Evolutionary conservation across 2,329 filamentous ascomycete genomes (phyloP).

Genomic region (Fusarium virguliforme): DNA sequence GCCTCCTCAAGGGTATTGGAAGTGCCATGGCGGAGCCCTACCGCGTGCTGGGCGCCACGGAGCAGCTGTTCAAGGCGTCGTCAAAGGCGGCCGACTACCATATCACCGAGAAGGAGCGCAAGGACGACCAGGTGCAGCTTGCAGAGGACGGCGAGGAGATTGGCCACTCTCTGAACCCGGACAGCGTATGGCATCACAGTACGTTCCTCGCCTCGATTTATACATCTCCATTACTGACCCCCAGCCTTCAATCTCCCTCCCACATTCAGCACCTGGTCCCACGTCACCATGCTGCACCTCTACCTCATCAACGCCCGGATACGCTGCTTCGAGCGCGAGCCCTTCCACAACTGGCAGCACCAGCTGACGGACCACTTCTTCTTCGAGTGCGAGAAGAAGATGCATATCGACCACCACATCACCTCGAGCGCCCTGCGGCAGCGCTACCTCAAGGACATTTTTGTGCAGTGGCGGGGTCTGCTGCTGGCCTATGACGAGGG

Average conservation of each 20-base stretch:
- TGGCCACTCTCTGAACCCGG: slow-evolving; percentile 63
- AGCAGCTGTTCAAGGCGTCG: slow-evolving; percentile 84
- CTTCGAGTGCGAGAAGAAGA: slow-evolving; percentile 87
- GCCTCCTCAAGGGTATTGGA: slow-evolving; percentile 56
- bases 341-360: slow-evolving; percentile 84
- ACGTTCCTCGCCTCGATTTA: slow-evolving; percentile 50
- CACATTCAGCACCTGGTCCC: slow-evolving; percentile 96
- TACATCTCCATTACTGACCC: not conserved
- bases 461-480: slow-evolving; percentile 91
- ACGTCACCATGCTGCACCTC: slow-evolving; percentile 96
- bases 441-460: slow-evolving; percentile 87
- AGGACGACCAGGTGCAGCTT: slow-evolving; percentile 77
- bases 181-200: slow-evolving; percentile 82
- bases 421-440: slow-evolving; percentile 72
- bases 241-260: slow-evolving; percentile 83
- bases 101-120: slow-evolving; percentile 78
- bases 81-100: slow-evolving; percentile 81
- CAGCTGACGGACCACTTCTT: slow-evolving; percentile 97
- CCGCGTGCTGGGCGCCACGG: slow-evolving; percentile 83
- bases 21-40: slow-evolving; percentile 68
- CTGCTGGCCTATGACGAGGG: slow-evolving; percentile 90
- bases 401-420: slow-evolving; percentile 85
- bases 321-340: slow-evolving; percentile 80
- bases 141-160: slow-evolving; percentile 87
- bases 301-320: slow-evolving; percentile 90